Base-by-base conservation (phyloP, 2,329 filamentous ascomycete species). In the Cercospora canescens region DNA sequence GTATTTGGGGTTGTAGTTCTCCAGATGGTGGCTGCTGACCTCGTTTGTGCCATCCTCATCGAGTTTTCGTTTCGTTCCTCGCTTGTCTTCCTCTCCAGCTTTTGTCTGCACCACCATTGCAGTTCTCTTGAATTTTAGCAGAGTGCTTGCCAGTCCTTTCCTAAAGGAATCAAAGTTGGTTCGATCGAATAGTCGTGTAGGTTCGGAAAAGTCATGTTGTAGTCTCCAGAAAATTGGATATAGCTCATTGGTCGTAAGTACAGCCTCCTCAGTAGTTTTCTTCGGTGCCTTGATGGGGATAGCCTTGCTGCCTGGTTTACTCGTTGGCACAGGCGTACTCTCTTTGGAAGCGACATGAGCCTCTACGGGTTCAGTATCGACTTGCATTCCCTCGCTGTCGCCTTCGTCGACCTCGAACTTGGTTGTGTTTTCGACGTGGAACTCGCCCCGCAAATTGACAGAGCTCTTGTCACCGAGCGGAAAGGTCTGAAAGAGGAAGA, bases 401-500 rank as follows among this genome's bases (percentile, higher is more conserved):
- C n/a, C 60, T 12, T 81, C 72, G 1, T 79, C 72, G 5, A 67
- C 85, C 74, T 97, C 92, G 74, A 89, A 99, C 0, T 87, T 88
- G 1, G 96, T 99, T 63, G 94, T 87, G 82, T 99, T 99, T 74
- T 98, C 95, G 28, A 91, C 88, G 75, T 99, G 95, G 72, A 95
- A 99, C 80, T 98, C 94, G 72, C 95, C 95, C 60, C 95, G 88
- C 41, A 98, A 84, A 75, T 99, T 99, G 58, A 99, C 95, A 0
- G 95, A 97, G 77, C 95, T 98, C 77, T 94, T 95, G 79, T 99
- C 96, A 34, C 94, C 94, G 0, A 99, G 84, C 1, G 95, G 95
- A 75, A 99, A 98, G 78, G 93, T 96, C 78, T 99, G 95, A 79
- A 98, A 99, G 76, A 99, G 88, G 79, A 97, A 99, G 70, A 99